Evolutionary conservation across 2,329 filamentous ascomycete species (phyloP), one percentile per base, ranked within the genome.

Genomic region (Trichoderma breve): DNA sequence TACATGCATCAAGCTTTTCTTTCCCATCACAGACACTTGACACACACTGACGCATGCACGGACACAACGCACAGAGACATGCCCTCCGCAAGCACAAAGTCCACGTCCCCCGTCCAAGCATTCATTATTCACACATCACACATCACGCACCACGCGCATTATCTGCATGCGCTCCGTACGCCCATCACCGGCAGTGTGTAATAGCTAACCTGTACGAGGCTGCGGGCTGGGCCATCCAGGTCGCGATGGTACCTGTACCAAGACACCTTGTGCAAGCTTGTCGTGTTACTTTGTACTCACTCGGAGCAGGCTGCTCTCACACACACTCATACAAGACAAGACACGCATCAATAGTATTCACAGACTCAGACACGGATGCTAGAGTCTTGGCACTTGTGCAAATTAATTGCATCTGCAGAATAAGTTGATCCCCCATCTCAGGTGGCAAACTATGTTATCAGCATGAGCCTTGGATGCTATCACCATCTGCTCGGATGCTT

Each of bases 151-250:
- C 53, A 68, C 43, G 39, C 61, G 51, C 53, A 39, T 55, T 24
- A 61, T 55, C 60, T 75, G 73, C 75, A 73, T 74, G 71, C 70
- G 71, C 68, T 71, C 65, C 63, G 67, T 61, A 24, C 66, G 15
- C 11, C 51, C 53, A 53, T 36, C 26, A 53, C 26, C 47, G 43
- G 63, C 47, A 64, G 30, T 14, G 30, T 24, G 24, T 24, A 34
- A 28, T 32, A 70, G 43, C 72, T 6, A 78, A 76, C 30, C 57
- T 60, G 57, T 14, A 77, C 26, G n/a, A 64, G 47, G 21, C 34
- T 64, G 60, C 43, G 15, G 43, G 30, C 60, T 64, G 43, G 67
- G 28, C 28, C 55, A 34, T 51, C 57, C 53, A 61, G 36, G 34
- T 58, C 55, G 53, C 57, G 4, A 61, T 28, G 21, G 32, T 57